Conservation (phyloP, 441 rosid species). For the Omphalea diandra region DNA sequence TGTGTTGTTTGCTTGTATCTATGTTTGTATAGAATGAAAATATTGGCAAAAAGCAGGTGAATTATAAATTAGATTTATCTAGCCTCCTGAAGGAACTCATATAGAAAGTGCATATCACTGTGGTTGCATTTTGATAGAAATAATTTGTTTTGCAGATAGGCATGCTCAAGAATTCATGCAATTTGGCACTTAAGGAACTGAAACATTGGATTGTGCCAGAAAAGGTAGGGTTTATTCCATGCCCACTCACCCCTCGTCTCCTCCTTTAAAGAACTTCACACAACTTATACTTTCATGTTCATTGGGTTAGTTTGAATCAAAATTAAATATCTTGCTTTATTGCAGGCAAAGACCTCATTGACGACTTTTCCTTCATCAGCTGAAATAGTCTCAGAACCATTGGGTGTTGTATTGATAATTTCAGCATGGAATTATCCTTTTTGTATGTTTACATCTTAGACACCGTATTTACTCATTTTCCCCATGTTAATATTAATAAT, state of each 20-base stretch:
- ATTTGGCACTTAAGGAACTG: conserved; percentile 54
- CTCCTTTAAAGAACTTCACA: neutral
- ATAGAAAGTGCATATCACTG: too few relatives aligned
- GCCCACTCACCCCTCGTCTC: neutral
- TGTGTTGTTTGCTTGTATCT: neutral
- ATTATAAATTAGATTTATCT: neutral
- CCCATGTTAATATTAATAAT: conserved; percentile 7
- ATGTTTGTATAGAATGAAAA: neutral
- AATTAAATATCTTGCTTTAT: neutral
- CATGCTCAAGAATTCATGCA: conserved; percentile 45
- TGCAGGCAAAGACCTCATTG: conserved; percentile 67
- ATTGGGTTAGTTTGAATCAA: neutral
- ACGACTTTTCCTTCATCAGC: conserved; percentile 82
- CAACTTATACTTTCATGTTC: too few relatives aligned
- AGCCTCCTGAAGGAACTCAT: neutral
- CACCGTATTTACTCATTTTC: too few relatives aligned
- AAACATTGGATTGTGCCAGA: conserved; percentile 77
- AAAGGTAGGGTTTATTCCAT: conserved; percentile 41
- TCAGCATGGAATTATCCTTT: conserved; percentile 90
- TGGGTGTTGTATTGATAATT: conserved; percentile 75
- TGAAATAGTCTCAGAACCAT: conserved; percentile 75
- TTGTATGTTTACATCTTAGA: conserved; percentile 34
- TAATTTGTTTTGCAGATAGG: conserved; percentile 44
- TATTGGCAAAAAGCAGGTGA: neutral
- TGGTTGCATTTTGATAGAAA: too few relatives aligned